Conservation (phyloP, 306 rosid genomes). For the Dalbergia oliveri region DNA sequence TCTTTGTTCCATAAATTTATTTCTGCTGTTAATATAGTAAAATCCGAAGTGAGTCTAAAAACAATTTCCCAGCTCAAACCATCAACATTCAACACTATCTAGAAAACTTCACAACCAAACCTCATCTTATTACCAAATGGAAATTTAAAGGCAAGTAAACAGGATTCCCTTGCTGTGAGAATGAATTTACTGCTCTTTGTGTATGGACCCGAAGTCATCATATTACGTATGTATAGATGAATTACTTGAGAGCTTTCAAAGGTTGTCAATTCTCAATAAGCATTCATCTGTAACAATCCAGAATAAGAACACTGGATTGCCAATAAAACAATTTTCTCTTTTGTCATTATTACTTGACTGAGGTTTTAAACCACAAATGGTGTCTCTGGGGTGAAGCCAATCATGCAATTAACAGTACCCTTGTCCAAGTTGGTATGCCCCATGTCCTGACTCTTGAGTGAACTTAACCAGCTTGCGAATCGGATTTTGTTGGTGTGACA, state of each 20-base stretch:
- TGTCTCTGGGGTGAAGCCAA: slow-evolving; percentile 32
- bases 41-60: neutral
- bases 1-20: slow-evolving; percentile 27
- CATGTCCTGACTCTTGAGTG: slow-evolving; percentile 22
- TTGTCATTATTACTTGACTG: slow-evolving; percentile 45
- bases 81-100: neutral
- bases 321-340: slow-evolving; percentile 11
- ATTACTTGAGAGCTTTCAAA: slow-evolving; percentile 1
- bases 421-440: slow-evolving; percentile 42
- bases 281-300: slow-evolving; percentile 19
- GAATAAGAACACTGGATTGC: slow-evolving; percentile 11
- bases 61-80: neutral
- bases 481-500: slow-evolving; percentile 49
- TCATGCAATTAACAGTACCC: slow-evolving; percentile 32
- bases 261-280: neutral
- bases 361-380: slow-evolving; percentile 29
- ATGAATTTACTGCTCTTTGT: neutral
- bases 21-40: slow-evolving; percentile 6
- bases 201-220: slow-evolving; percentile 11
- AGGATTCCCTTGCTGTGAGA: slow-evolving; percentile 5
- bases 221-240: slow-evolving; percentile 1
- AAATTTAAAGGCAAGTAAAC: slow-evolving; percentile 6
- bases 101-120: neutral
- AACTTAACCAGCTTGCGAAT: slow-evolving; percentile 39
- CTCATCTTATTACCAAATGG: neutral